These are phyloP conservation scores for Phytophthora pistaciae DNA, from an alignment of 352 stramenopile species.

Conservation along the genomic window DNA sequence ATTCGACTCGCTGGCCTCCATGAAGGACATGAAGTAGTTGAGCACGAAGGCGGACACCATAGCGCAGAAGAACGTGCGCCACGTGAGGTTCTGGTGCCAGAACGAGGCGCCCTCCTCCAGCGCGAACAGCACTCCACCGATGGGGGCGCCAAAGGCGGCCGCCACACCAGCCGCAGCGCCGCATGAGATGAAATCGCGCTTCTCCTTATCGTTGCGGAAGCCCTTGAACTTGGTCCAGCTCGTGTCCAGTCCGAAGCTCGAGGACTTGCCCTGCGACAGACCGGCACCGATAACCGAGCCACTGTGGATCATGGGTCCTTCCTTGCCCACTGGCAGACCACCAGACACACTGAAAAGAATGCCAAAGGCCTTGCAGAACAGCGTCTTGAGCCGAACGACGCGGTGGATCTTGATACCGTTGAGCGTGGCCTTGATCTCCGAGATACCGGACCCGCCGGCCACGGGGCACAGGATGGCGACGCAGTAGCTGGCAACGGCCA, in stretches of 20 bases:
- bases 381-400: slow-evolving; percentile 96
- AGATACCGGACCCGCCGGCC: slow-evolving; percentile 96
- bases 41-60: slow-evolving; percentile 93
- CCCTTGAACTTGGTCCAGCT: slow-evolving; percentile 92
- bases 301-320: slow-evolving; percentile 93
- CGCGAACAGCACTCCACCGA: slow-evolving; percentile 98
- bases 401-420: slow-evolving; percentile 98
- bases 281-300: slow-evolving; percentile 94
- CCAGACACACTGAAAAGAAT: slow-evolving; percentile 88
- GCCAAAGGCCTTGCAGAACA: slow-evolving; percentile 96
- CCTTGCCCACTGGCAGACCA: slow-evolving; percentile 85
- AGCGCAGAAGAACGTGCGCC: slow-evolving; percentile 97
- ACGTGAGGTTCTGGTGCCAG: slow-evolving; percentile 98
- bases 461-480: slow-evolving; percentile 97
- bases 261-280: slow-evolving; percentile 95
- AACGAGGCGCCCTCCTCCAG: slow-evolving; percentile 98
- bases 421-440: slow-evolving; percentile 98
- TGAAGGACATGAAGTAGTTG: slow-evolving; percentile 88
- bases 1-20: slow-evolving; percentile 57
- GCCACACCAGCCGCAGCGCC: slow-evolving; percentile 97
- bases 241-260: slow-evolving; percentile 89
- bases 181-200: slow-evolving; percentile 98
- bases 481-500: slow-evolving; percentile 88
- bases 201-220: slow-evolving; percentile 96
- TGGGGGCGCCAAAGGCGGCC: slow-evolving; percentile 97